These are phyloP conservation scores for Parachaetomium inaequale DNA, from an alignment of 495 filamentous ascomycete species.

Conservation along the genomic window DNA sequence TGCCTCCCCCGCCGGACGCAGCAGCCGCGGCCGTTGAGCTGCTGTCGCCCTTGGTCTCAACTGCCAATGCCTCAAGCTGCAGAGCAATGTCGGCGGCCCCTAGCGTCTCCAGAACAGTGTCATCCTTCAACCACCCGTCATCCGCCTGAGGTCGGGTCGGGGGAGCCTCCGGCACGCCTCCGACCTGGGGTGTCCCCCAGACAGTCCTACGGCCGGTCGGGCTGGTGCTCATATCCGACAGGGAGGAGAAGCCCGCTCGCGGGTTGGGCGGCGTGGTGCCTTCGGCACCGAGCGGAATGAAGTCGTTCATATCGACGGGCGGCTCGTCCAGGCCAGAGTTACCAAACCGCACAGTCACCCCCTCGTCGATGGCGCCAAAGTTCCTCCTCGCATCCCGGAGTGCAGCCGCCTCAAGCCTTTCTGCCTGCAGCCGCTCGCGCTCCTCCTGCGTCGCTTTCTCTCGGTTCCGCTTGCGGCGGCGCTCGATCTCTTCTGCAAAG, in stretches of 20 bases:
- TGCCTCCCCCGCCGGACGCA: constrained; percentile 33
- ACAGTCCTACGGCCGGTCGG: constrained; percentile 73
- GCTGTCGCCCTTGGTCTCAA: constrained; percentile 31
- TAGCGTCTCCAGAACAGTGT: constrained; percentile 36
- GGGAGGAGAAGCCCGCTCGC: constrained; percentile 41
- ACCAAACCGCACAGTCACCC: constrained; percentile 33
- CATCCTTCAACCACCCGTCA: constrained; percentile 79
- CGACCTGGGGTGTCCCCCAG: constrained; percentile 74
- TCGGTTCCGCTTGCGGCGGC: constrained; percentile 69
- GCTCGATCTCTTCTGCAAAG: constrained; percentile 74
- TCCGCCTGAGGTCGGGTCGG: constrained; percentile 43
- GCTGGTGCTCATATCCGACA: constrained; percentile 64
- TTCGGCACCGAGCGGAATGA: constrained; percentile 59
- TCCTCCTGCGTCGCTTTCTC: constrained; percentile 91
- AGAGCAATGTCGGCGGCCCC: constrained; percentile 38
- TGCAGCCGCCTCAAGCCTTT: constrained; percentile 66
- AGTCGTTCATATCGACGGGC: constrained; percentile 52
- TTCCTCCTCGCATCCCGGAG: constrained; percentile 43
- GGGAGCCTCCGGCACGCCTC: constrained; percentile 47
- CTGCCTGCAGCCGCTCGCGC: constrained; percentile 81
- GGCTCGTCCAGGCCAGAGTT: constrained; percentile 24
- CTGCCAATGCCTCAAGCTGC: constrained; percentile 45
- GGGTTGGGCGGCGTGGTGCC: constrained; percentile 40
- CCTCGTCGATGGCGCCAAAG: constrained; percentile 36
- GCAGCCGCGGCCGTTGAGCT: constrained; percentile 21